phyloP scores from a whole-genome alignment of 1,284 basidiomycete genomes.

The Ustilago xerochloae region DNA sequence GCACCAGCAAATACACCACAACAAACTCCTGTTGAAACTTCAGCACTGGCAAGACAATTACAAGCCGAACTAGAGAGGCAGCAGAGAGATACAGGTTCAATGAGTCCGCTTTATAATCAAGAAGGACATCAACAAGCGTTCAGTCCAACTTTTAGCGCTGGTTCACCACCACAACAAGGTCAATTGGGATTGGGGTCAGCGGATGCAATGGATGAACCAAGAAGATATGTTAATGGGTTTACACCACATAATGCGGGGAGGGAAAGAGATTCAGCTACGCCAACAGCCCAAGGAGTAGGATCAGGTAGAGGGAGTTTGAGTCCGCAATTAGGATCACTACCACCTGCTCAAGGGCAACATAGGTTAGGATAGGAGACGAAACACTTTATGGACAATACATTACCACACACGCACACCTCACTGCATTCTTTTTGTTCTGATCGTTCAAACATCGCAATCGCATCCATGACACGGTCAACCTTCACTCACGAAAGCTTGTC shows the following conservation, averaged over 20 bases:
- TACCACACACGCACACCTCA: too few relatives aligned
- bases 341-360: not conserved
- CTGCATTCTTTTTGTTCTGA: not conserved
- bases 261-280: slow-evolving; percentile 13
- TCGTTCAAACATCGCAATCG: too few relatives aligned
- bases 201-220: not conserved
- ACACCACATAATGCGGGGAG: not conserved
- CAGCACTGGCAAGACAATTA: slow-evolving; percentile 39
- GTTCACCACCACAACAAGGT: not conserved
- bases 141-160: not conserved
- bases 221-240: slow-evolving; percentile 39
- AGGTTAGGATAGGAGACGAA: not conserved
- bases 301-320: not conserved
- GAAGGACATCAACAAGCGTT: not conserved
- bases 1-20: slow-evolving; percentile 55
- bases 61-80: slow-evolving; percentile 45
- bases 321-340: not conserved
- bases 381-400: too few relatives aligned
- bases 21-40: slow-evolving; percentile 52
- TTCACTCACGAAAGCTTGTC: too few relatives aligned
- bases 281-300: not conserved
- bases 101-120: not conserved
- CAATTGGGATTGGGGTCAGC: not conserved
- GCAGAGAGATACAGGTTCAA: not conserved
- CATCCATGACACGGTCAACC: too few relatives aligned